Conservation (phyloP, 2,329 filamentous ascomycete species). For the Nemania sp. region DNA sequence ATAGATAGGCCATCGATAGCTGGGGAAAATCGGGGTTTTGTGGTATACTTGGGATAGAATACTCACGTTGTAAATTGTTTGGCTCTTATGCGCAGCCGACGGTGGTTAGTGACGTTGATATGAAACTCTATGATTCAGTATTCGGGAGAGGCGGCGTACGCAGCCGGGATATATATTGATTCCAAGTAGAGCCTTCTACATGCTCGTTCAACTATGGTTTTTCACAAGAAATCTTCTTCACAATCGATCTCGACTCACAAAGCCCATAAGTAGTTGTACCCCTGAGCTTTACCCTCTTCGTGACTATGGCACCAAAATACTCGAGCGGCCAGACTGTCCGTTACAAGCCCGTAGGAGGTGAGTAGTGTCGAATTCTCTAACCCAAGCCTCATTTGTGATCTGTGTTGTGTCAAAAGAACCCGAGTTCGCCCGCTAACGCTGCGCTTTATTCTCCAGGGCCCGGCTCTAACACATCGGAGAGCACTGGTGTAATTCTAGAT, state of each 20-base stretch:
- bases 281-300: neutral
- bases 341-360: conserved; percentile 48
- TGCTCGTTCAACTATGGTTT: neutral
- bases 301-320: conserved; percentile 45
- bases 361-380: neutral
- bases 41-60: neutral
- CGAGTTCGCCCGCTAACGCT: neutral
- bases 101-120: conserved; percentile 33
- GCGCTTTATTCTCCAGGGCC: conserved; percentile 34
- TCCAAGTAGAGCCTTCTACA: neutral
- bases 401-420: neutral
- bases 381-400: neutral
- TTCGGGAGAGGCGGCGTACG: conserved; percentile 1
- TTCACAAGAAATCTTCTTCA: neutral
- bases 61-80: neutral
- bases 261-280: neutral
- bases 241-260: neutral
- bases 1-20: conserved; percentile 20
- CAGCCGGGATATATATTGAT: neutral
- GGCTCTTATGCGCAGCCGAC: neutral
- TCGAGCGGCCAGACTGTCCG: conserved; percentile 43
- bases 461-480: conserved; percentile 45
- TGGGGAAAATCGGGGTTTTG: neutral
- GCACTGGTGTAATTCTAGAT: conserved; percentile 44
- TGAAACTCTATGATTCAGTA: conserved; percentile 16